A percentile compares a stretch with the other conserved stretches of the same genome.
Evolutionary conservation across 2,329 filamentous ascomycete species (phyloP).

Genomic region (Coniochaeta sp.): DNA sequence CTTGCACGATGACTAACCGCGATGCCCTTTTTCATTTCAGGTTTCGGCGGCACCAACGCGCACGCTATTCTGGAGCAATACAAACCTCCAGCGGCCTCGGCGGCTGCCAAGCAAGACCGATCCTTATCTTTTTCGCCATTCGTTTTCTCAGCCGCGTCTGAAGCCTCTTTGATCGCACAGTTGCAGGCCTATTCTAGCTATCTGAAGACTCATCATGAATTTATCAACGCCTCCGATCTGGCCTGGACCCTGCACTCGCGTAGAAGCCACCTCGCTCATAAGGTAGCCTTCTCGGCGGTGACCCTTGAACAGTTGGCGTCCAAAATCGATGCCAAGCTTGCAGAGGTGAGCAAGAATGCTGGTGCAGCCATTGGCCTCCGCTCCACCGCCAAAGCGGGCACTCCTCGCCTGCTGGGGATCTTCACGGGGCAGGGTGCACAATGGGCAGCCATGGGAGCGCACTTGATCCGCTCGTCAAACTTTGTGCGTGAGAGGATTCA

Average conservation of each 20-base stretch:
- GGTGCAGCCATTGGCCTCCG: not conserved
- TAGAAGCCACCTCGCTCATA: too few relatives aligned
- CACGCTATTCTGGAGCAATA: constrained; percentile 14
- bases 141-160: constrained; percentile 6
- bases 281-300: too few relatives aligned
- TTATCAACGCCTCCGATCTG: too few relatives aligned
- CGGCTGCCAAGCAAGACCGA: not conserved
- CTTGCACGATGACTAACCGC: too few relatives aligned
- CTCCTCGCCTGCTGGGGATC: constrained; percentile 9
- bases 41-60: constrained; percentile 26
- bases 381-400: not conserved
- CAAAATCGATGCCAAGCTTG: not conserved
- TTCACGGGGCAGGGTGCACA: constrained; percentile 23
- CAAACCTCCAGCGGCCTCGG: not conserved
- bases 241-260: too few relatives aligned
- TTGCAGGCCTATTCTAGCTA: too few relatives aligned
- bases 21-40: too few relatives aligned
- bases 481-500: too few relatives aligned
- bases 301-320: not conserved
- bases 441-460: constrained; percentile 15
- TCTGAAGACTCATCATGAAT: too few relatives aligned
- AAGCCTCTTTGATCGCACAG: not conserved
- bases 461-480: too few relatives aligned
- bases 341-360: too few relatives aligned
- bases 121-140: constrained; percentile 1